A percentile compares a stretch with the other conserved stretches of the same genome.
These are phyloP conservation scores for Pichia nakasei DNA, from an alignment of 805 yeast genomes.

Conservation along the genomic window DNA sequence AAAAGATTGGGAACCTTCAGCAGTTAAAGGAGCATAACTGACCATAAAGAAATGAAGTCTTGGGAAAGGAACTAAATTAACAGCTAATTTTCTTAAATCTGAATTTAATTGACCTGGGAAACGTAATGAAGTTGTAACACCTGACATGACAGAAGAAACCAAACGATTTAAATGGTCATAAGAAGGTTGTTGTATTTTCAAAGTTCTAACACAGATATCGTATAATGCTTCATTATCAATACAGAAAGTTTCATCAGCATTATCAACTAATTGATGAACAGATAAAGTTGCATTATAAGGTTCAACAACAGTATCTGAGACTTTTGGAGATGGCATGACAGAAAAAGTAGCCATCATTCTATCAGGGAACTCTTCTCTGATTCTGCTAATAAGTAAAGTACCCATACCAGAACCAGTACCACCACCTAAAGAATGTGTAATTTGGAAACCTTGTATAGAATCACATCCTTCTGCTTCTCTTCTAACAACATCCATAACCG, in stretches of 20 bases:
- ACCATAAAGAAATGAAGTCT: slow-evolving; percentile 93
- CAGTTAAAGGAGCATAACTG: slow-evolving; percentile 87
- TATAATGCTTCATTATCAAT: slow-evolving; percentile 90
- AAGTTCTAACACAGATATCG: slow-evolving; percentile 79
- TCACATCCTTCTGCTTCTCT: slow-evolving; percentile 93
- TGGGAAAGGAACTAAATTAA: slow-evolving; percentile 90
- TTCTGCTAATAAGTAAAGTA: slow-evolving; percentile 73
- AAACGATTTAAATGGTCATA: slow-evolving; percentile 72
- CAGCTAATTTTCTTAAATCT: slow-evolving; percentile 87
- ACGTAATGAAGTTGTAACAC: slow-evolving; percentile 88
- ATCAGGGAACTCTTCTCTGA: slow-evolving; percentile 89
- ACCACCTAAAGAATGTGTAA: slow-evolving; percentile 75
- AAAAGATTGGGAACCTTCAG: slow-evolving; percentile 73
- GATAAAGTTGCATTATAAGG: slow-evolving; percentile 92
- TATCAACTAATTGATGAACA: slow-evolving; percentile 83
- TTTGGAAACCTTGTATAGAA: slow-evolving; percentile 90
- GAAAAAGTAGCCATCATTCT: slow-evolving; percentile 95
- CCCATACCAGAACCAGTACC: slow-evolving; percentile 99
- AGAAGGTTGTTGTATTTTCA: slow-evolving; percentile 71
- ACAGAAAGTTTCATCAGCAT: slow-evolving; percentile 90
- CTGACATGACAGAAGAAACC: slow-evolving; percentile 89
- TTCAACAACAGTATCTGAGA: slow-evolving; percentile 89
- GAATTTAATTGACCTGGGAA: slow-evolving; percentile 94
- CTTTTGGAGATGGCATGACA: slow-evolving; percentile 86
- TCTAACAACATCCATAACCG: slow-evolving; percentile 82